These are phyloP conservation scores for Ormosia emarginata DNA, from an alignment of 306 rosid species.

Conservation along the genomic window DNA sequence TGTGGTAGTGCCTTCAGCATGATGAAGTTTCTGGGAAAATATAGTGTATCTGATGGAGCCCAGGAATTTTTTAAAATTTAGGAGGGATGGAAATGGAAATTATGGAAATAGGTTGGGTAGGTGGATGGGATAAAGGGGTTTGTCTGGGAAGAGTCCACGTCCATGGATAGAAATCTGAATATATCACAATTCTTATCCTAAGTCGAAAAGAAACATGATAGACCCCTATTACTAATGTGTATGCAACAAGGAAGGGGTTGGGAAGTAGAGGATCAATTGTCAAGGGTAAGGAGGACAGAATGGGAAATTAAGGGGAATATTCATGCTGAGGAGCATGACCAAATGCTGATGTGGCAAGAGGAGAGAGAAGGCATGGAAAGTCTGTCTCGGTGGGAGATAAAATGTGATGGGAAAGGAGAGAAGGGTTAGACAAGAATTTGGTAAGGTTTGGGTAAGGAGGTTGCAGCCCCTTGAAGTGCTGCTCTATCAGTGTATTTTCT, in stretches of 20 bases:
- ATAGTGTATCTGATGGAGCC: neutral
- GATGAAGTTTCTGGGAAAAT: conserved; percentile 9
- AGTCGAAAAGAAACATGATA: neutral
- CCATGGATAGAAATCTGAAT: neutral
- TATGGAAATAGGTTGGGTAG: too few relatives aligned
- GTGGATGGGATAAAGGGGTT: neutral
- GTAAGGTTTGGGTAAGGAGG: neutral
- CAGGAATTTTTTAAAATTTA: too few relatives aligned
- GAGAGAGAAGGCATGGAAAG: neutral
- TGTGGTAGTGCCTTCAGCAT: neutral
- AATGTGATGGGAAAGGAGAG: neutral
- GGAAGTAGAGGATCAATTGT: neutral
- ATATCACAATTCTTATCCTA: neutral
- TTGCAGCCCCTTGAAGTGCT: neutral
- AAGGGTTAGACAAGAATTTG: neutral
- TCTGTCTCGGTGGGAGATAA: neutral
- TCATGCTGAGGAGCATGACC: neutral
- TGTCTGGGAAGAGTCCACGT: neutral
- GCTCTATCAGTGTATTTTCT: too few relatives aligned
- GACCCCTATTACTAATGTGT: neutral
- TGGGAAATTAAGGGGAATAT: neutral
- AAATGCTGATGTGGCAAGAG: neutral
- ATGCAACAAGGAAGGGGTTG: neutral
- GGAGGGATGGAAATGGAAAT: too few relatives aligned
- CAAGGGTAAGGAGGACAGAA: neutral